Percentiles rank a stretch among this genome's conserved stretches.
Conservation (phyloP, 345 rosid species). For the Gossypium anomalum region DNA sequence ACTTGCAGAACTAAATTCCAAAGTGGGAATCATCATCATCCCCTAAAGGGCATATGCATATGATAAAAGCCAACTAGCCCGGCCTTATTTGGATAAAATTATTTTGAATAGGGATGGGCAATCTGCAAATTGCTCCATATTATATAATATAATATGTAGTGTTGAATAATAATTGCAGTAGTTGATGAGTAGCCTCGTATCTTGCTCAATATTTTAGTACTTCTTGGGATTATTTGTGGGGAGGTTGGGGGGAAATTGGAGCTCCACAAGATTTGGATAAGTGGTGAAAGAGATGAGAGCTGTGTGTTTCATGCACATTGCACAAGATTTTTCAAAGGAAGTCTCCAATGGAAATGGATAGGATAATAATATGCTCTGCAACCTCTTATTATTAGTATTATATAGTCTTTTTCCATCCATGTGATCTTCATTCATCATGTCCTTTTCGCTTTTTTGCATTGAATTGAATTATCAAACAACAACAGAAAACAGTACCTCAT, state of each 20-base stretch:
- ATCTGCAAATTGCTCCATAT: too few species aligned
- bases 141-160: too few species aligned
- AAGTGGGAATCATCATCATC: too few species aligned
- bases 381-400: not conserved
- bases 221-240: not conserved
- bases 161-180: too few species aligned
- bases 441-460: not conserved
- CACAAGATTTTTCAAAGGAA: not conserved
- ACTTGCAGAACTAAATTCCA: not conserved
- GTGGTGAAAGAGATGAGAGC: not conserved
- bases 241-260: not conserved
- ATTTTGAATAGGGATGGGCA: too few species aligned
- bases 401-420: not conserved
- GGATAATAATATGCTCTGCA: not conserved
- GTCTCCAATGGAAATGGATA: not conserved
- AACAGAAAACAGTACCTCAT: not conserved
- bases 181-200: too few species aligned
- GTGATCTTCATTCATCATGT: not conserved
- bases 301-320: not conserved
- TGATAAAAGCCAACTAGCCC: too few species aligned
- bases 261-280: conserved; percentile 5
- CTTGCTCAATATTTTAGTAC: not conserved
- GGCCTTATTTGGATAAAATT: too few species aligned
- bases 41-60: too few species aligned
- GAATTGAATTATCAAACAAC: not conserved